Percentiles rank a stretch among this genome's conserved stretches.
phyloP scores from a whole-genome alignment of 345 rosid species.

The Nasturtium officinale region DNA sequence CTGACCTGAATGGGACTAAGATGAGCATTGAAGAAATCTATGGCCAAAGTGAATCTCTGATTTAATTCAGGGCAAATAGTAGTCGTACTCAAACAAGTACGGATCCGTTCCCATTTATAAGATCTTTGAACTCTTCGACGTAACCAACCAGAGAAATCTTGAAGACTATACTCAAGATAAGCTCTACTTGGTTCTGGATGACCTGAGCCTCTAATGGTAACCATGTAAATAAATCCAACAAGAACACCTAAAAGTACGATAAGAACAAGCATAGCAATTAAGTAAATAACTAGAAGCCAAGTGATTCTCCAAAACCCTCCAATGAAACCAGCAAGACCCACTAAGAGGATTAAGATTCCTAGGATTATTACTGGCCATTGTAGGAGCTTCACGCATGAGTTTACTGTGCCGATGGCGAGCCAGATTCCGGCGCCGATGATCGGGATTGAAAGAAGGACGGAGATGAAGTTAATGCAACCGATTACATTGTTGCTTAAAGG shows the following conservation, averaged over 20 bases:
- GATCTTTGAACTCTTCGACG: constrained; percentile 68
- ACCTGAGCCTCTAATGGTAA: constrained; percentile 75
- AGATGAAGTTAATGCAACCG: constrained; percentile 82
- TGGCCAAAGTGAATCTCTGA: constrained; percentile 78
- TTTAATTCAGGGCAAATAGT: constrained; percentile 69
- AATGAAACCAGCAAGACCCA: constrained; percentile 73
- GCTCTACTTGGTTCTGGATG: constrained; percentile 73
- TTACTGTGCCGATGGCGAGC: constrained; percentile 74
- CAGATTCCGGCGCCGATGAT: constrained; percentile 89
- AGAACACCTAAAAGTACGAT: constrained; percentile 63
- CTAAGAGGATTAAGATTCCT: constrained; percentile 67
- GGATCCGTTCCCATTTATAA: constrained; percentile 79
- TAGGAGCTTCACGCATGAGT: constrained; percentile 78
- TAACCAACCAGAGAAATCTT: constrained; percentile 81
- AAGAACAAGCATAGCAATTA: constrained; percentile 72
- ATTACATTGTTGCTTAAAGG: constrained; percentile 80
- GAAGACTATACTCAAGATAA: constrained; percentile 75
- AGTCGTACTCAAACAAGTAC: constrained; percentile 68
- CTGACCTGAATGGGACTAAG: constrained; percentile 79
- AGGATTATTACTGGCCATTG: constrained; percentile 92
- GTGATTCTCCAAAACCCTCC: constrained; percentile 92
- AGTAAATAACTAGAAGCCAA: constrained; percentile 72
- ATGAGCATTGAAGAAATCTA: constrained; percentile 83
- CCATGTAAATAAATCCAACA: constrained; percentile 78
- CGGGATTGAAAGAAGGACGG: constrained; percentile 84